Conservation (phyloP, 2,329 filamentous ascomycete genomes). For the Cercospora zeae-maydis region DNA sequence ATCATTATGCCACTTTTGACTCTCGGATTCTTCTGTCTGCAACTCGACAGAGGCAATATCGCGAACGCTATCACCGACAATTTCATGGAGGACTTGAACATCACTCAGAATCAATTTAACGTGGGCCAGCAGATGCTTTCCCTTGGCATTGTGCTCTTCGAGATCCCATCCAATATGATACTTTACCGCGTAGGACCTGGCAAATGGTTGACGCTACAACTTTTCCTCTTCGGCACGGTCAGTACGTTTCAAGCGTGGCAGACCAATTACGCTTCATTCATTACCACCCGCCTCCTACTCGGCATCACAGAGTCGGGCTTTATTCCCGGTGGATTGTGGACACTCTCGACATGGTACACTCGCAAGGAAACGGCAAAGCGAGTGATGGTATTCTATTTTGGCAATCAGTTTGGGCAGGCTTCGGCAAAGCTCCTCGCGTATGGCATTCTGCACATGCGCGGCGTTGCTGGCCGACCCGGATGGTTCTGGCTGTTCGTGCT, state of each 20-base stretch:
- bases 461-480: conserved; percentile 22
- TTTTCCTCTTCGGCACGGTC: conserved; percentile 39
- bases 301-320: conserved; percentile 44
- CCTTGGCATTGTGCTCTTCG: conserved; percentile 35
- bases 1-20: conserved; percentile 36
- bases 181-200: conserved; percentile 38
- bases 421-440: conserved; percentile 45
- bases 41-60: conserved; percentile 35
- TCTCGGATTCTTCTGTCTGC: conserved; percentile 36
- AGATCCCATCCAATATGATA: conserved; percentile 35
- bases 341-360: conserved; percentile 50
- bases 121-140: conserved; percentile 37
- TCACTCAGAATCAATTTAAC: conserved; percentile 36
- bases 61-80: conserved; percentile 35
- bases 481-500: conserved; percentile 34
- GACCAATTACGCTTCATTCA: conserved; percentile 38
- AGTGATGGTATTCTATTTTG: conserved; percentile 47
- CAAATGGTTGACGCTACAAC: conserved; percentile 40
- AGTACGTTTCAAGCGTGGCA: conserved; percentile 44
- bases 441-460: conserved; percentile 36
- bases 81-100: conserved; percentile 34
- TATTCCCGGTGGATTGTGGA: conserved; percentile 49
- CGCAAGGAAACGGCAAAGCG: conserved; percentile 46
- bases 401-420: conserved; percentile 44
- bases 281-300: conserved; percentile 40